Evolutionary conservation across 1,284 basidiomycete genomes (phyloP).

Genomic region (Malassezia arunalokei): DNA sequence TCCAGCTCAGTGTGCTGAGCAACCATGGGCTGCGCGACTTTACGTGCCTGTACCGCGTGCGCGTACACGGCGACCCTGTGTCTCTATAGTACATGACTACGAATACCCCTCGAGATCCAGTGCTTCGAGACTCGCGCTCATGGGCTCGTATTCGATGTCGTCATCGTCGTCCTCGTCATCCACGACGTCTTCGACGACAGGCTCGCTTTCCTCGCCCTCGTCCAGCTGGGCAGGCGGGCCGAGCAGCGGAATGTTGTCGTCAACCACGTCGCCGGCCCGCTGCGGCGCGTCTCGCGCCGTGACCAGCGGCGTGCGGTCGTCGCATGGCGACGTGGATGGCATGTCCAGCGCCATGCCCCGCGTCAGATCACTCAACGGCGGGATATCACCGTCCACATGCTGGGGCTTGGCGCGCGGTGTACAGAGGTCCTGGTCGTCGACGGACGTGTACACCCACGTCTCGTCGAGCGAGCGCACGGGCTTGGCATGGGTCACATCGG

Average conservation of each 20-base stretch:
- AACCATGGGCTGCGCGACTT: slow-evolving; percentile 75
- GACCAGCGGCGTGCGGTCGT: slow-evolving; percentile 8
- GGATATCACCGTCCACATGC: slow-evolving; percentile 2
- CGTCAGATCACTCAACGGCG: background rate
- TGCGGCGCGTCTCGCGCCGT: slow-evolving; percentile 1
- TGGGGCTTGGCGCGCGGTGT: slow-evolving; percentile 9
- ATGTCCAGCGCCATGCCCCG: background rate
- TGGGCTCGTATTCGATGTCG: slow-evolving; percentile 11
- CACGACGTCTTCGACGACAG: slow-evolving; percentile 1
- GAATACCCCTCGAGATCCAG: slow-evolving; percentile 24
- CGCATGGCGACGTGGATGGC: background rate
- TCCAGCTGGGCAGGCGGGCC: background rate
- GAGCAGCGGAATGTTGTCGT: slow-evolving; percentile 1
- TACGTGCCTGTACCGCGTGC: slow-evolving; percentile 82
- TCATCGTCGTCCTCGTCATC: slow-evolving; percentile 10
- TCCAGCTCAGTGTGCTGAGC: slow-evolving; percentile 63
- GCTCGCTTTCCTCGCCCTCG: background rate
- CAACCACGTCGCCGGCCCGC: background rate
- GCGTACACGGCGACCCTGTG: slow-evolving; percentile 47
- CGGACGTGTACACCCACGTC: background rate
- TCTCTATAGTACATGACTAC: slow-evolving; percentile 4
- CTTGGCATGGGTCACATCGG: background rate
- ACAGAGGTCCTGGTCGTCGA: slow-evolving; percentile 3
- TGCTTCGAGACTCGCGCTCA: slow-evolving; percentile 18
- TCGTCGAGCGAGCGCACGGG: background rate